Percentiles rank a stretch among this genome's conserved stretches.
phyloP scores from a whole-genome alignment of 176 grass and related monocot species.

The Canna indica region DNA sequence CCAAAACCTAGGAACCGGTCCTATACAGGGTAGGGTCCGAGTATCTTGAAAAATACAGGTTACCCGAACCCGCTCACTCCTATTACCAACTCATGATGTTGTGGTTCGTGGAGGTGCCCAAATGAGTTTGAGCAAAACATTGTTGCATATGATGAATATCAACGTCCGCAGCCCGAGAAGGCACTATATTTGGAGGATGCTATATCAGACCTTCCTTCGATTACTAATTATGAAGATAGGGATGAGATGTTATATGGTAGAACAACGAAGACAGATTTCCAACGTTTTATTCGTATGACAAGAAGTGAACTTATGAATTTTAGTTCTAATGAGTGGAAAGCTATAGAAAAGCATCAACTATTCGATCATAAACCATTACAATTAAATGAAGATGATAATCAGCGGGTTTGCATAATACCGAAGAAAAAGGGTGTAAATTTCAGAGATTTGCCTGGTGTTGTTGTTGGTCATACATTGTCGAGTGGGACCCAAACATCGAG shows the following conservation, averaged over 20 bases:
- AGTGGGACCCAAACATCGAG: constrained; percentile 36
- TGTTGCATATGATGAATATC: constrained; percentile 72
- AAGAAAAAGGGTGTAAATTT: constrained; percentile 81
- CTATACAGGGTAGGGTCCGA: too few relatives aligned
- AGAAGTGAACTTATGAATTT: constrained; percentile 45
- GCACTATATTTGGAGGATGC: constrained; percentile 60
- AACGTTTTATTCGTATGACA: constrained; percentile 53
- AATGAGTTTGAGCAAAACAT: constrained; percentile 63
- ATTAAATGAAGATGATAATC: constrained; percentile 51
- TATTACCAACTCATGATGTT: constrained; percentile 79
- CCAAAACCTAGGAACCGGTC: too few relatives aligned
- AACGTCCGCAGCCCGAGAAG: constrained; percentile 30
- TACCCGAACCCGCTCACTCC: too few relatives aligned
- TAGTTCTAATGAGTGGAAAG: constrained; percentile 21
- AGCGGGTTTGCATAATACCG: constrained; percentile 48
- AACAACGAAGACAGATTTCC: constrained; percentile 42
- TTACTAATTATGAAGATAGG: constrained; percentile 42
- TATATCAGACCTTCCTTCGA: constrained; percentile 66
- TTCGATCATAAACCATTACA: constrained; percentile 60
- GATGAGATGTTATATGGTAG: constrained; percentile 43
- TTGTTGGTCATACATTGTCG: constrained; percentile 41
- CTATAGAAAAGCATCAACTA: constrained; percentile 30
- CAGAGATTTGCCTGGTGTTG: constrained; percentile 52
- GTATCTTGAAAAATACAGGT: too few relatives aligned
- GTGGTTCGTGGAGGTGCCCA: constrained; percentile 45